Base-by-base conservation (phyloP, 345 rosid genomes). In the Syzygium grande region DNA sequence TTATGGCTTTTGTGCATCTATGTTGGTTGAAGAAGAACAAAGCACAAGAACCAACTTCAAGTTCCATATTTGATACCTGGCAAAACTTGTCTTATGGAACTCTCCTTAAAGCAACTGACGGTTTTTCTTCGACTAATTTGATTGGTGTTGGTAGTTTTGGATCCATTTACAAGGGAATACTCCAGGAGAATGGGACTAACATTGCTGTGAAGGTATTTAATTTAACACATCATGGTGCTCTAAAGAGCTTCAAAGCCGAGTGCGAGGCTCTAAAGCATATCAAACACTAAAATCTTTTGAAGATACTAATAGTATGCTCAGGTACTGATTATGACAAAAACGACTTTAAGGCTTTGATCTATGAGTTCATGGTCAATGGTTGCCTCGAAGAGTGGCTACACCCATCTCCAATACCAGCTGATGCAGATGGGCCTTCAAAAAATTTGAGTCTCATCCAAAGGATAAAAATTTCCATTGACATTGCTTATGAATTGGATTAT, bases 401-500 rank as follows among this genome's bases (percentile, higher is more conserved):
- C 11, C 61, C 61, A 56, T 23, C 23, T 23, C 61, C 61, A 9
- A 22, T 56, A 10, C 61, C n/a, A 56, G 27, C 61, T 0, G 4
- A 56, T 56, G 61, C 13, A 23, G 12, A 56, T 4, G n/a, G 61
- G 27, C 61, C 13, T 2, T 56, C 61, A 56, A 56, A 56, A 23
- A 56, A 23, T 23, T 10, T 56, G 61, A 56, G 61, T 56, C 61
- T 56, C 61, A 56, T 56, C n/a, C n/a, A 23, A 56, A 23, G n/a
- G 61, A 56, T 56, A 4, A 56, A 56, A n/a, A 56, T 56, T 56
- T 56, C n/a, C 13, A 56, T 56, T 1, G 13, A 90, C 49, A 63
- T 90, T 30, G 90, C 84, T 19, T n/a, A 34, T 54, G 92, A 88
- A 21, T 2, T 88, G 16, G 88, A 88, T 51, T 90, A 88, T 83